Percentiles rank a stretch among this genome's conserved stretches.
Conservation (phyloP, 129 eudicot species). For the Helichrysum umbraculigerum region DNA sequence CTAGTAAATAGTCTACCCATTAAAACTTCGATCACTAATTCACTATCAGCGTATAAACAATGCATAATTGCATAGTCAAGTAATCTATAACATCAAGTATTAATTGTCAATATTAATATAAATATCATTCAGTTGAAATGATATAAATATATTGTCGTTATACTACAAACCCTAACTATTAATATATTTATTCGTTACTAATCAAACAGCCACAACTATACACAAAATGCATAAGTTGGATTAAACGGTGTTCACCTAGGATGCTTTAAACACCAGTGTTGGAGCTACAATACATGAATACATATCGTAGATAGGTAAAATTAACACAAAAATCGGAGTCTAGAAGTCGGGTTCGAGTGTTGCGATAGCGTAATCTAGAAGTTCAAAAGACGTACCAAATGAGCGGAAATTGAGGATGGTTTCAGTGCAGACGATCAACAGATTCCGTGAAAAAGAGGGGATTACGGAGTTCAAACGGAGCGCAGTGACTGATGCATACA, state of each 20-base stretch:
- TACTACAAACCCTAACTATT: conserved; percentile 17
- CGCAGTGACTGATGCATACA: conserved; percentile 15
- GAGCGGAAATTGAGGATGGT: neutral
- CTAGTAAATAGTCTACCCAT: too few relatives aligned
- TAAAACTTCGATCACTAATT: neutral
- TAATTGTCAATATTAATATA: neutral
- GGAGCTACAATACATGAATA: neutral
- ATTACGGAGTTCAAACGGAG: conserved; percentile 28
- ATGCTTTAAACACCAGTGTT: conserved; percentile 6
- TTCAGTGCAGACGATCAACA: conserved; percentile 19
- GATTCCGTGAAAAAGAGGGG: neutral
- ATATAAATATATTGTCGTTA: too few relatives aligned
- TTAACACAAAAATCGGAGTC: neutral
- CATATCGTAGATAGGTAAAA: neutral
- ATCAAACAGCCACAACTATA: conserved; percentile 3
- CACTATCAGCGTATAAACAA: too few relatives aligned
- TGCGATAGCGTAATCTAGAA: neutral
- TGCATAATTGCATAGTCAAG: neutral
- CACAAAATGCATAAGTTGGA: conserved; percentile 12
- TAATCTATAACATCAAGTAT: neutral
- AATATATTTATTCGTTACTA: neutral
- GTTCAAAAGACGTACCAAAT: conserved; percentile 16
- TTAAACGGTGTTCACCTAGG: neutral
- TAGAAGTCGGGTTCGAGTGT: conserved; percentile 16
- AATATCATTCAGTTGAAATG: too few relatives aligned